Evolutionary conservation across 257 asterid genomes (phyloP).

Genomic region (Lavandula angustifolia): DNA sequence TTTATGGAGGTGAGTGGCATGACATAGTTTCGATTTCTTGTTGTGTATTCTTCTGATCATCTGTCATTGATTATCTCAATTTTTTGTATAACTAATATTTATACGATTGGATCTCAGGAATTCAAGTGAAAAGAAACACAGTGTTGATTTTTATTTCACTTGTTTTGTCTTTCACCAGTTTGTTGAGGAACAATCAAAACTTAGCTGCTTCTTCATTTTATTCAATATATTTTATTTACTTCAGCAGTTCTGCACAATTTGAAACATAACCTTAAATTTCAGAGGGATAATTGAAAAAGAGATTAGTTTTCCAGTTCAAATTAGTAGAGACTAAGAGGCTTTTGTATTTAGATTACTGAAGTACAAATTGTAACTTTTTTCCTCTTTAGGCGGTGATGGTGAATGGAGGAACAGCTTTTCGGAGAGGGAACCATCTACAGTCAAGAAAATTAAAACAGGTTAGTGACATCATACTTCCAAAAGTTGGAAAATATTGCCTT

Average conservation of each 20-base stretch:
- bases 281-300: neutral
- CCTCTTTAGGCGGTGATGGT: conserved; percentile 57
- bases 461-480: conserved; percentile 23
- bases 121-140: conserved; percentile 30
- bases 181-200: conserved; percentile 32
- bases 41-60: neutral
- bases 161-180: conserved; percentile 44
- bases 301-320: neutral
- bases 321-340: conserved; percentile 3
- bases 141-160: conserved; percentile 25
- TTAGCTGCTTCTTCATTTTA: conserved; percentile 1
- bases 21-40: neutral
- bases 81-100: conserved; percentile 17
- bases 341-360: conserved; percentile 30
- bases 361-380: conserved; percentile 17
- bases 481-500: conserved; percentile 6
- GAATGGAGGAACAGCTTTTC: conserved; percentile 85
- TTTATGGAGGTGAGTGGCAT: conserved; percentile 56
- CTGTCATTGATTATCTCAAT: too few relatives aligned
- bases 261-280: neutral
- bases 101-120: conserved; percentile 28
- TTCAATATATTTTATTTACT: neutral
- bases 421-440: conserved; percentile 73
- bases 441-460: conserved; percentile 85
- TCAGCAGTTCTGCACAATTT: neutral